Percentiles rank a stretch among this genome's conserved stretches.
Conservation (phyloP, 148 eudicot genomes). For the Fagopyrum tataricum region DNA sequence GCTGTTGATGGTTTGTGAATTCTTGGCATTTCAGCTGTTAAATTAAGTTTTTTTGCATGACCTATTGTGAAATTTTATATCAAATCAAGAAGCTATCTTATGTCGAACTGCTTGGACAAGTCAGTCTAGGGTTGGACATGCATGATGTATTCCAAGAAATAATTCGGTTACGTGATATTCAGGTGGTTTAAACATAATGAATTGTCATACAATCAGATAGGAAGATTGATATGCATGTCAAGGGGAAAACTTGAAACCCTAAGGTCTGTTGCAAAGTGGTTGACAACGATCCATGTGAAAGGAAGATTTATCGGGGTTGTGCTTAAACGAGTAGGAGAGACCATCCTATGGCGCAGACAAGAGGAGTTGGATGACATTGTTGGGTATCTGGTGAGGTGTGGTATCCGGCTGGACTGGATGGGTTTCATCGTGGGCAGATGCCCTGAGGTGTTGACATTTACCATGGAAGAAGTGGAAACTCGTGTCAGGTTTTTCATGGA, state of each 20-base stretch:
- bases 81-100: neutral
- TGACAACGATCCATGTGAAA: slow-evolving; percentile 59
- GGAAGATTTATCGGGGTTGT: slow-evolving; percentile 74
- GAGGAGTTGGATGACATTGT: slow-evolving; percentile 75
- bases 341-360: slow-evolving; percentile 34
- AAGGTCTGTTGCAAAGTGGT: slow-evolving; percentile 52
- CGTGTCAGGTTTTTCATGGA: slow-evolving; percentile 61
- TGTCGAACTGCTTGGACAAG: neutral
- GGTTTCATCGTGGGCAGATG: slow-evolving; percentile 74
- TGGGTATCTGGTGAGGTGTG: slow-evolving; percentile 59
- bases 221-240: slow-evolving; percentile 61
- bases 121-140: neutral
- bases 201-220: slow-evolving; percentile 84
- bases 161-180: slow-evolving; percentile 15
- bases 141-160: neutral
- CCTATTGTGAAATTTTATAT: neutral
- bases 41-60: neutral
- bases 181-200: slow-evolving; percentile 95
- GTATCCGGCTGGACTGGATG: slow-evolving; percentile 86
- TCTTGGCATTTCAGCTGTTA: neutral
- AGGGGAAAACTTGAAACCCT: slow-evolving; percentile 55
- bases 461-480: slow-evolving; percentile 61
- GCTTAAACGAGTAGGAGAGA: slow-evolving; percentile 55
- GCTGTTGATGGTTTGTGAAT: neutral
- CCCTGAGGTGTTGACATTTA: slow-evolving; percentile 67